Evolutionary conservation across 1,284 basidiomycete genomes (phyloP), one percentile per base, ranked within the genome.

Genomic region (Stygiomarasmius scandens): DNA sequence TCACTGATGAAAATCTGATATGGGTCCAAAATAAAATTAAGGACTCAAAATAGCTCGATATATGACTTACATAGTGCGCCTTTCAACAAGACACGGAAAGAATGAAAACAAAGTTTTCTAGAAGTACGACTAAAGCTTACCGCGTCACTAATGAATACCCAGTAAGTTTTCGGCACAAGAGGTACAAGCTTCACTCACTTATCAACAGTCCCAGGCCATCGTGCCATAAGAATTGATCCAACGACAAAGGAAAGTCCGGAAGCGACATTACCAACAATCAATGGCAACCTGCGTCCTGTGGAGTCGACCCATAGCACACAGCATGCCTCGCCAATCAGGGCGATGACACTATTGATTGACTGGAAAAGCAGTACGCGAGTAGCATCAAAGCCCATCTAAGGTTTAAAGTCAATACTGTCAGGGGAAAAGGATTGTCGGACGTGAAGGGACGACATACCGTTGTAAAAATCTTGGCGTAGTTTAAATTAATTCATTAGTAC

Each of bases 301-400:
- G 74, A 74, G 66, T 87, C 85, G 47, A 87, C 75, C 74, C 80
- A 84, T 46, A 84, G 66, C 24, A 86, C 73, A 64, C 84, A 86
- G 45, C 78, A 74, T 1, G 73, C 77, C 62, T 86, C 80, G 6
- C 83, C 85, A 49, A 84, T 74, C 34, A 87, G 73, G 3, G 83
- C 84, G 56, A 85, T 80, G 56, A 86, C 73, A 48, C 78, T 82
- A 72, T 85, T 86, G 67, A 86, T 82, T 6, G 78, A 80, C 68
- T 86, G 84, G 67, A 87, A 81, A 24, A 85, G 73, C 20, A 87
- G 77, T 48, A 85, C 79, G 49, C 77, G 76, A 58, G 72, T 78
- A 45, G 78, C 80, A 67, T 67, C 79, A 74, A 74, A 86, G 58
- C 75, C 75, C 75, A 77, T 77, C 38, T 41, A 41, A 32, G 29